These are phyloP conservation scores for Malassezia sp. DNA, from an alignment of 1,284 basidiomycete species.

Conservation along the genomic window DNA sequence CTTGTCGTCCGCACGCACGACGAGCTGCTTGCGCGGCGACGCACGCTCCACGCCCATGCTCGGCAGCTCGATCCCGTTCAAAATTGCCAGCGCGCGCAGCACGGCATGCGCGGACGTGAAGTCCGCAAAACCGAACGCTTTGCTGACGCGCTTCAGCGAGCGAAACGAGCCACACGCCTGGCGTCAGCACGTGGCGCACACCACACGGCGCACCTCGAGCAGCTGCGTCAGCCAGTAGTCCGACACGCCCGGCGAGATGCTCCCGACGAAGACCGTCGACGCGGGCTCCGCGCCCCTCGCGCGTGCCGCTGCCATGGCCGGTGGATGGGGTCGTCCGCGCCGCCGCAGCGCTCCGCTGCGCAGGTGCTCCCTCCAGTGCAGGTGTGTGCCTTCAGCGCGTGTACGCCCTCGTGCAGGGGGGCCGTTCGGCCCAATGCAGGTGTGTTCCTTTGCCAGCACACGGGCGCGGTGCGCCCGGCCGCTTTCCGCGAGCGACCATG, in stretches of 20 bases:
- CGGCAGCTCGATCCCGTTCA: slow-evolving; percentile 68
- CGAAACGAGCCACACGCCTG: slow-evolving; percentile 72
- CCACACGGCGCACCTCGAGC: slow-evolving; percentile 56
- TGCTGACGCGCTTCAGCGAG: slow-evolving; percentile 79
- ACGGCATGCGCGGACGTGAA: slow-evolving; percentile 81
- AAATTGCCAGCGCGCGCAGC: slow-evolving; percentile 62
- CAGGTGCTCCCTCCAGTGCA: too few relatives aligned
- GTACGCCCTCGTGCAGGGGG: too few relatives aligned
- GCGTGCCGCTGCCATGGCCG: background rate
- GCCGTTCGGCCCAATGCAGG: slow-evolving; percentile 12
- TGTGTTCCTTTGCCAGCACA: slow-evolving; percentile 6
- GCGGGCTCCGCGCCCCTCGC: slow-evolving; percentile 38
- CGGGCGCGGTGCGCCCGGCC: background rate
- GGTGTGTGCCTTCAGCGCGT: too few relatives aligned
- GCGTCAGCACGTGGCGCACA: slow-evolving; percentile 3
- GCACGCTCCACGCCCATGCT: slow-evolving; percentile 27
- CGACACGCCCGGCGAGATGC: slow-evolving; percentile 80
- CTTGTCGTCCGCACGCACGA: slow-evolving; percentile 75
- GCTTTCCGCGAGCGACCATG: slow-evolving; percentile 12
- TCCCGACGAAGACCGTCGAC: slow-evolving; percentile 73
- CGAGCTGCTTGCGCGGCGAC: slow-evolving; percentile 56
- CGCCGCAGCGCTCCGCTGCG: too few relatives aligned
- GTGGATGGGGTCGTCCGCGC: too few relatives aligned
- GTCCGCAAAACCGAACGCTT: slow-evolving; percentile 88
- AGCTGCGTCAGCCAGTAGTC: slow-evolving; percentile 65